Conservation (phyloP, 306 rosid species). For the Prunus padus region DNA sequence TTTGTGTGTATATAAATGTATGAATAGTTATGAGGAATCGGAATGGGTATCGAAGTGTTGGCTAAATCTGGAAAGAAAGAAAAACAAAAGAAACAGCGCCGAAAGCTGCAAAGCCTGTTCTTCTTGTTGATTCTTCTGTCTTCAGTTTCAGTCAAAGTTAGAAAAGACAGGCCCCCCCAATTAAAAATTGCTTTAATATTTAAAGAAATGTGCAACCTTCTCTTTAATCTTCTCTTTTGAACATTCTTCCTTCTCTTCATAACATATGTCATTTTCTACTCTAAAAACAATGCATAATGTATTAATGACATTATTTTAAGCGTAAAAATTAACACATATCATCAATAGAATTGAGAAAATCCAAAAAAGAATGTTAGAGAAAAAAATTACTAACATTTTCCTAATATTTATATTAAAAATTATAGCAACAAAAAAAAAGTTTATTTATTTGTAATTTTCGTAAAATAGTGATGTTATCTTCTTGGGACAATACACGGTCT, state of each 20-base stretch:
- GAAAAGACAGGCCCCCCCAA: slow-evolving; percentile 40
- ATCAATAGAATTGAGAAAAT: too few relatives aligned
- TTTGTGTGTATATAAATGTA: slow-evolving; percentile 3
- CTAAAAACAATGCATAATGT: too few relatives aligned
- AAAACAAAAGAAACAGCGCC: slow-evolving; percentile 51
- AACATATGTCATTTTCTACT: too few relatives aligned
- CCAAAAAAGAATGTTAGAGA: too few relatives aligned
- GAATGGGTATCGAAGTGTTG: slow-evolving; percentile 18
- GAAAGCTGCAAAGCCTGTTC: slow-evolving; percentile 58
- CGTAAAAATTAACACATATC: too few relatives aligned
- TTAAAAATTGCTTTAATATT: slow-evolving; percentile 3
- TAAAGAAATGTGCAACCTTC: too few relatives aligned
- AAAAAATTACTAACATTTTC: not conserved
- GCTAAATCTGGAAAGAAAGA: slow-evolving; percentile 32
- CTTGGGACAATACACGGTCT: slow-evolving; percentile 22
- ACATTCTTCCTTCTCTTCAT: too few relatives aligned
- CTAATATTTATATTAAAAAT: too few relatives aligned
- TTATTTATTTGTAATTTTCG: not conserved
- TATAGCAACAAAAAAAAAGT: too few relatives aligned
- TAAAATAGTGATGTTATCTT: not conserved
- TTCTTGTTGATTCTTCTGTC: not conserved
- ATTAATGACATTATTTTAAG: too few relatives aligned
- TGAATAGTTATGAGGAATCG: slow-evolving; percentile 3
- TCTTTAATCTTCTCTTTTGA: too few relatives aligned
- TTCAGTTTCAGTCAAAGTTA: slow-evolving; percentile 51